Conservation (phyloP, 179 eudicot genomes). For the Carnegiea gigantea region DNA sequence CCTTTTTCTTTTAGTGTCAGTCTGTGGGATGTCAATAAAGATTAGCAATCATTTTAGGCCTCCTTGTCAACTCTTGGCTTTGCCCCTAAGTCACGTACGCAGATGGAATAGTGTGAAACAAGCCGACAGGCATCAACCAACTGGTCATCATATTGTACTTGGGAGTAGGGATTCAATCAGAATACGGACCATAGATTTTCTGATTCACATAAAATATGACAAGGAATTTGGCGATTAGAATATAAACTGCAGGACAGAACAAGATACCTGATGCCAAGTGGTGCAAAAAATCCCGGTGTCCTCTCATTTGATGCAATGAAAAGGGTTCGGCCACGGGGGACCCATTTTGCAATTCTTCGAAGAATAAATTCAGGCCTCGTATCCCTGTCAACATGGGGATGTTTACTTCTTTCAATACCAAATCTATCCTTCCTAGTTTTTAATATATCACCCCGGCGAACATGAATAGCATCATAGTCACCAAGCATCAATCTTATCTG, state of each 20-base stretch:
- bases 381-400: constrained; percentile 94
- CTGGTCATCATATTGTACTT: neutral
- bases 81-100: neutral
- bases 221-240: neutral
- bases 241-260: neutral
- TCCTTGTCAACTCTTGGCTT: no score
- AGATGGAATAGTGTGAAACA: neutral
- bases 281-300: constrained; percentile 78
- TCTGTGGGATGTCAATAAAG: no score
- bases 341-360: constrained; percentile 75
- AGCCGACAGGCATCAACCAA: neutral
- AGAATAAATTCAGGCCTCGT: constrained; percentile 84
- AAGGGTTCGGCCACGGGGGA: constrained; percentile 76
- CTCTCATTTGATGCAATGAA: constrained; percentile 92
- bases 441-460: constrained; percentile 85
- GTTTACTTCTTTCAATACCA: constrained; percentile 67
- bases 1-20: no score
- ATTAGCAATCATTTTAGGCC: no score
- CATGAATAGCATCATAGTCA: constrained; percentile 96
- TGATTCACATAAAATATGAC: neutral
- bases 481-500: constrained; percentile 83
- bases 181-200: no score
- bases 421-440: constrained; percentile 85
- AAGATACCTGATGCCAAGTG: constrained; percentile 64
- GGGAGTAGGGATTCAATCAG: neutral